phyloP scores from a whole-genome alignment of 2,329 filamentous ascomycete species.

The Whalleya microplaca region DNA sequence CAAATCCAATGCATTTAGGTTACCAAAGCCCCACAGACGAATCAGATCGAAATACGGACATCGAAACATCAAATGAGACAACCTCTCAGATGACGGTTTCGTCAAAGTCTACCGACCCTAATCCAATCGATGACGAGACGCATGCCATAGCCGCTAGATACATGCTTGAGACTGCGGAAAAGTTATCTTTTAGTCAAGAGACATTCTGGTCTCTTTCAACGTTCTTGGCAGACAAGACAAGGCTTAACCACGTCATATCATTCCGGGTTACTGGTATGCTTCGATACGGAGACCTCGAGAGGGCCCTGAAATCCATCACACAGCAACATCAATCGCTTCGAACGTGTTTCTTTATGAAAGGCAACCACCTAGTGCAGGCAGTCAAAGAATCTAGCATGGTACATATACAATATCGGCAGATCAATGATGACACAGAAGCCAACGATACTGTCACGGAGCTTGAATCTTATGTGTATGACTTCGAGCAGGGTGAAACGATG shows the following conservation, averaged over 20 bases:
- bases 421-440: not conserved
- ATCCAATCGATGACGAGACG: too few species aligned
- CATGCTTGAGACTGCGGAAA: too few species aligned
- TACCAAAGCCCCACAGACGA: too few species aligned
- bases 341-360: conserved; percentile 6
- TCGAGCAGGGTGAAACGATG: conserved; percentile 8
- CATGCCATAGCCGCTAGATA: too few species aligned
- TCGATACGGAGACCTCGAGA: not conserved
- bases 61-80: too few species aligned
- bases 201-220: conserved; percentile 13
- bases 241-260: conserved; percentile 4
- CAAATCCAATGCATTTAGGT: too few species aligned
- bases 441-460: not conserved
- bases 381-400: too few species aligned
- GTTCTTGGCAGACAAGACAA: conserved; percentile 3
- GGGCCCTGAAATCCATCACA: conserved; percentile 1
- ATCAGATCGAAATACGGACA: too few species aligned
- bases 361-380: not conserved
- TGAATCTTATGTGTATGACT: conserved; percentile 9
- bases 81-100: too few species aligned
- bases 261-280: conserved; percentile 4
- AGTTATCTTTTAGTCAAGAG: conserved; percentile 4
- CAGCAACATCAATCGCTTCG: conserved; percentile 9
- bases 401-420: conserved; percentile 1
- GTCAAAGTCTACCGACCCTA: too few species aligned